Conservation (phyloP, 352 stramenopile genomes). For the Plasmopara muralis region DNA sequence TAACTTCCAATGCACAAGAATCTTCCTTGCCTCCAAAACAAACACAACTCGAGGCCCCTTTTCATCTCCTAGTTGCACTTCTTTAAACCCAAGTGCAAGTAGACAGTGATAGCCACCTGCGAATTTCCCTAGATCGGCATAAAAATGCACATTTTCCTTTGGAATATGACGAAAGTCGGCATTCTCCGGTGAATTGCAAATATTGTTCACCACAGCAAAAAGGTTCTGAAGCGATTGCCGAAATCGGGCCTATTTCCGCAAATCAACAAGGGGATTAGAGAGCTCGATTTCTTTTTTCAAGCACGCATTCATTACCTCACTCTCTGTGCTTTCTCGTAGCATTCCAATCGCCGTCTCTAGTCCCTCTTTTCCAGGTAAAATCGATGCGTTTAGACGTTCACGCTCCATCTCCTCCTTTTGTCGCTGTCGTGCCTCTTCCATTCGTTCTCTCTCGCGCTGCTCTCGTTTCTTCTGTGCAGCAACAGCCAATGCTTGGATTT, state of each 20-base stretch:
- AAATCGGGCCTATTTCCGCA: slow-evolving; percentile 20
- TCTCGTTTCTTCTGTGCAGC: slow-evolving; percentile 56
- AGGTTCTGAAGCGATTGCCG: slow-evolving; percentile 45
- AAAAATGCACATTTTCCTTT: slow-evolving; percentile 64
- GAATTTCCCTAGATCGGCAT: slow-evolving; percentile 59
- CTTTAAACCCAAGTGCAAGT: slow-evolving; percentile 65
- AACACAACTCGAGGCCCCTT: slow-evolving; percentile 38
- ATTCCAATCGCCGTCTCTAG: slow-evolving; percentile 35
- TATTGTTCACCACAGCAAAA: slow-evolving; percentile 45
- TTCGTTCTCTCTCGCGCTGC: slow-evolving; percentile 25
- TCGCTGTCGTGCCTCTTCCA: slow-evolving; percentile 28
- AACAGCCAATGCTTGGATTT: slow-evolving; percentile 38
- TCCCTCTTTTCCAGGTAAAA: slow-evolving; percentile 33
- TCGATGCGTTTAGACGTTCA: slow-evolving; percentile 26
- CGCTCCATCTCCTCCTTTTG: slow-evolving; percentile 30
- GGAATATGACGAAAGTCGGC: slow-evolving; percentile 61
- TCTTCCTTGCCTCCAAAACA: slow-evolving; percentile 44
- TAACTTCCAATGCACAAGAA: not conserved
- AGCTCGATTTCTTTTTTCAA: not conserved
- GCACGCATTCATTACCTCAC: slow-evolving; percentile 14
- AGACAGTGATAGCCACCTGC: slow-evolving; percentile 53
- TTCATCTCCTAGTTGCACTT: slow-evolving; percentile 42
- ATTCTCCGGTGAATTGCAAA: slow-evolving; percentile 68
- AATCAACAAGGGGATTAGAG: not conserved
- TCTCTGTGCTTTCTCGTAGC: slow-evolving; percentile 35